Evolutionary conservation across 768 basidiomycete species (phyloP), one percentile per base, ranked within the genome.

Genomic region (Lactifluus piperatus): DNA sequence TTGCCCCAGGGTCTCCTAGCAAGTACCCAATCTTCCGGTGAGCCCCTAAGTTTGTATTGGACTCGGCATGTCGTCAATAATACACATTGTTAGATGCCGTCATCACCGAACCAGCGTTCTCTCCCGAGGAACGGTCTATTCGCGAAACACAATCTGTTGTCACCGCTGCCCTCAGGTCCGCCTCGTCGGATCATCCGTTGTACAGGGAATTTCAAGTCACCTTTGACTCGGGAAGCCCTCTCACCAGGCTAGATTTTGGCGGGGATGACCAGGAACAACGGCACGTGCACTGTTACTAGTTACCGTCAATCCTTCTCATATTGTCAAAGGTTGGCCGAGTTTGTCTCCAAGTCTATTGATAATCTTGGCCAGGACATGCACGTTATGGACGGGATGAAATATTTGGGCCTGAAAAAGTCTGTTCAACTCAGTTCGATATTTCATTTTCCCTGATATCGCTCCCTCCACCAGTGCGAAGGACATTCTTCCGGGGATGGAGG

Each of bases 401-500:
- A 77, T 18, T 74, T 86, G 13, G 78, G 77, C 1, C 69, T 86
- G 11, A 66, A 71, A 66, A 71, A 75, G 84, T 84, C 54, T 26
- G 75, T 71, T 1, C 37, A 24, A 22, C 29, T 10, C 39, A 1
- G 16, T 13, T n/a, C 26, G 16, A 43, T 8, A 14, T 50, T 20
- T 49, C 18, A 29, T 47, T 20, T 27, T 22, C 37, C 14, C 22
- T 37, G 47, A 51, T 24, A 11, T 41, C 20, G n/a, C 71, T 6
- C 30, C 30, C 49, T 32, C 13, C 5, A 6, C 14, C n/a, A 82
- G 80, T 60, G 67, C 78, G 27, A 75, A 75, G 45, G 82, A 86
- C 58, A 65, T 81, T 18, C 68, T 93, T 1, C 84, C 85, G 0
- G 88, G 87, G 0, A 71, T 91, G 60, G 82, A 84, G 67, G 80